Evolutionary conservation across 1,139 yeast genomes (phyloP).

Genomic region (Kodamaea alishanica): DNA sequence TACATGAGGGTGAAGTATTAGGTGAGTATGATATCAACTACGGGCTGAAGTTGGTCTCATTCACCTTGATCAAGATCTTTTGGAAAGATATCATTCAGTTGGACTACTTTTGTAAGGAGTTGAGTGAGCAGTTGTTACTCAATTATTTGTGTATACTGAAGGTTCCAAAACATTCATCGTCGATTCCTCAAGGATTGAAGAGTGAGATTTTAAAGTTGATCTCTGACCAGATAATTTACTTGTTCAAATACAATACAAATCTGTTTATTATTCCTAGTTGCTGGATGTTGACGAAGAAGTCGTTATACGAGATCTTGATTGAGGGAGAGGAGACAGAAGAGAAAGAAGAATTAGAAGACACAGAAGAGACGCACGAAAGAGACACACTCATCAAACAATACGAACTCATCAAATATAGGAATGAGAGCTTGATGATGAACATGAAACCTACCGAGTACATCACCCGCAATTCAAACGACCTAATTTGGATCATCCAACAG

Average conservation of each 20-base stretch:
- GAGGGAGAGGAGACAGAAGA: conserved; percentile 21
- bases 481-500: conserved; percentile 29
- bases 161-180: conserved; percentile 6
- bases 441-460: conserved; percentile 22
- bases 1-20: conserved; percentile 14
- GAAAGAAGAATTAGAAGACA: background rate
- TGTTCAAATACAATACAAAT: conserved; percentile 61
- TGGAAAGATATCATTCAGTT: conserved; percentile 63
- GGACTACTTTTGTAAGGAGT: conserved; percentile 57
- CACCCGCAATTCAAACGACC: conserved; percentile 32
- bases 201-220: conserved; percentile 24
- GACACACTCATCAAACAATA: conserved; percentile 48
- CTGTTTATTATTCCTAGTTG: conserved; percentile 72
- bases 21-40: conserved; percentile 26
- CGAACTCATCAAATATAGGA: conserved; percentile 60
- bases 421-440: conserved; percentile 66
- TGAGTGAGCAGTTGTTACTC: conserved; percentile 52
- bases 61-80: conserved; percentile 60
- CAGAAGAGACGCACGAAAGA: conserved; percentile 10
- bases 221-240: conserved; percentile 35
- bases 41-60: conserved; percentile 39
- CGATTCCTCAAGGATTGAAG: conserved; percentile 15
- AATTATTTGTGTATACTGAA: conserved; percentile 37
- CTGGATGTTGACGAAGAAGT: conserved; percentile 61
- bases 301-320: conserved; percentile 30